A percentile compares a stretch with the other conserved stretches of the same genome.
phyloP scores from a whole-genome alignment of 2,329 filamentous ascomycete species.

The Lanzia echinophila region DNA sequence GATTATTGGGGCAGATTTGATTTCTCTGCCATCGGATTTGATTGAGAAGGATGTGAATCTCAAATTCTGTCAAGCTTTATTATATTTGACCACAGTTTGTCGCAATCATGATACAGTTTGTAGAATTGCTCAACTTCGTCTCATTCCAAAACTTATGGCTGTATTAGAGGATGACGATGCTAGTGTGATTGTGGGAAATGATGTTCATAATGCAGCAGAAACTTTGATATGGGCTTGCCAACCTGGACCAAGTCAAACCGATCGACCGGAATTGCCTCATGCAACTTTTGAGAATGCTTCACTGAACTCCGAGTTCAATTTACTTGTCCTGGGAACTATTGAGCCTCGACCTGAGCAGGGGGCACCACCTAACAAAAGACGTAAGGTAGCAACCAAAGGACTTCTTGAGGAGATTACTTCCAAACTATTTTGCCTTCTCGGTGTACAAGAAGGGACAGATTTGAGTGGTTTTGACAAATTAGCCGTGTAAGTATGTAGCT shows the following conservation, averaged over 20 bases:
- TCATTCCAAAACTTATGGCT: slow-evolving; percentile 20
- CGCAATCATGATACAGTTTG: slow-evolving; percentile 19
- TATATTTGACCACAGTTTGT: slow-evolving; percentile 23
- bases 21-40: slow-evolving; percentile 16
- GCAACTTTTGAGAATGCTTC: slow-evolving; percentile 19
- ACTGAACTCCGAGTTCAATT: slow-evolving; percentile 21
- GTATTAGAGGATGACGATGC: slow-evolving; percentile 10
- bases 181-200: slow-evolving; percentile 13
- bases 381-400: slow-evolving; percentile 27
- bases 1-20: slow-evolving; percentile 22
- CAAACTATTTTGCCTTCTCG: slow-evolving; percentile 31
- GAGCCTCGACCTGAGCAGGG: background rate
- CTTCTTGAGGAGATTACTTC: slow-evolving; percentile 29
- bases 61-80: slow-evolving; percentile 18
- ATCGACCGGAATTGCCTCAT: background rate
- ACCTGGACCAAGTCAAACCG: background rate
- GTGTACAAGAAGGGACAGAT: slow-evolving; percentile 28
- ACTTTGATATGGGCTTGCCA: slow-evolving; percentile 20
- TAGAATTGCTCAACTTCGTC: slow-evolving; percentile 16
- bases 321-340: slow-evolving; percentile 14
- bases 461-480: slow-evolving; percentile 37
- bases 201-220: slow-evolving; percentile 23
- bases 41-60: slow-evolving; percentile 12
- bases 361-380: slow-evolving; percentile 25
- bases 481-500: slow-evolving; percentile 40